A percentile compares a stretch with the other conserved stretches of the same genome.
Evolutionary conservation across 805 yeast genomes (phyloP).

Genomic region (Barnettozyma sp.): DNA sequence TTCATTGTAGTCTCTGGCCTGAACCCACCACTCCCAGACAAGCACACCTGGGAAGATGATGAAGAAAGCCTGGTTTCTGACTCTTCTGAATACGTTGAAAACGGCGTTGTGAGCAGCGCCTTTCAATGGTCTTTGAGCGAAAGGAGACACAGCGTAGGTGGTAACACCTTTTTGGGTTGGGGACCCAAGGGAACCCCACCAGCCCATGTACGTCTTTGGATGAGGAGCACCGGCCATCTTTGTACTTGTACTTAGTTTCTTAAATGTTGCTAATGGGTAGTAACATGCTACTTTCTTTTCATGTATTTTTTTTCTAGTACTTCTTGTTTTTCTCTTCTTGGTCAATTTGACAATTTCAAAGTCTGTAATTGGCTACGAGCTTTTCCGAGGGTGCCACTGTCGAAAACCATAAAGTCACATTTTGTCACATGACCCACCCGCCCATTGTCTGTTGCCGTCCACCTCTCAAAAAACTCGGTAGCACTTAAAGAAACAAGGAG

Average conservation of each 20-base stretch:
- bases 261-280: no score
- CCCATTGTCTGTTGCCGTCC: no score
- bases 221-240: constrained; percentile 63
- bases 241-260: neutral
- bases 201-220: constrained; percentile 81
- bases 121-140: constrained; percentile 86
- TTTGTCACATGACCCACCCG: constrained; percentile 8
- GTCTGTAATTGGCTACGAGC: constrained; percentile 16
- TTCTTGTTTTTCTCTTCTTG: constrained; percentile 8
- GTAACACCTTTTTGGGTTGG: constrained; percentile 83
- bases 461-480: no score
- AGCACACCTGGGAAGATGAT: constrained; percentile 69
- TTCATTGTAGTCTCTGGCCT: constrained; percentile 85
- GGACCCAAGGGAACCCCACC: constrained; percentile 94
- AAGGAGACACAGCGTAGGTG: constrained; percentile 87
- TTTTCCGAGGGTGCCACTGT: no score
- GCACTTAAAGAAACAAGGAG: no score
- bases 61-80: constrained; percentile 75
- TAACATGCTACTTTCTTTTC: no score
- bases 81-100: constrained; percentile 93
- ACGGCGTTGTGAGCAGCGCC: constrained; percentile 80
- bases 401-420: no score
- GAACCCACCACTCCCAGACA: constrained; percentile 82
- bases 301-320: constrained; percentile 3
- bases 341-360: constrained; percentile 9